Evolutionary conservation across 768 basidiomycete species (phyloP).

Genomic region (Tylopilus felleus): DNA sequence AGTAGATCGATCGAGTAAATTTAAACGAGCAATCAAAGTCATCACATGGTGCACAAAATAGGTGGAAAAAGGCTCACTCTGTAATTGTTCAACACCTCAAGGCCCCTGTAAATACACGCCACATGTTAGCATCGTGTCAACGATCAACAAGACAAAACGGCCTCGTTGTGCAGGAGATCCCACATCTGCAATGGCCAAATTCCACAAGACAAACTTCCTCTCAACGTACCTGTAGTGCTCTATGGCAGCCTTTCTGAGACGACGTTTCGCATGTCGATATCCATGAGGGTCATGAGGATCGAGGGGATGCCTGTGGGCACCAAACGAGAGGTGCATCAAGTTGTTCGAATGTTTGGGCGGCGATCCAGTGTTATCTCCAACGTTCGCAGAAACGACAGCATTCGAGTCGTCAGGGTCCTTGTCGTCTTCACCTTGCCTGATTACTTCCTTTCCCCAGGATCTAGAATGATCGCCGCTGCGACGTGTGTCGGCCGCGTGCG

Average conservation of each 20-base stretch:
- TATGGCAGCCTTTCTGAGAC: constrained; percentile 74
- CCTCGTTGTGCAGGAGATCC: neutral
- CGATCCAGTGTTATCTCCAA: neutral
- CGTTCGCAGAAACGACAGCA: neutral
- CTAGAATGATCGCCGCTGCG: neutral
- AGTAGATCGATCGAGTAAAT: neutral
- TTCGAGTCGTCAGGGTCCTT: neutral
- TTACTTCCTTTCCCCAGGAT: neutral
- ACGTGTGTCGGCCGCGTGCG: neutral
- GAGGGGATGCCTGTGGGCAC: neutral
- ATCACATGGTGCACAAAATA: neutral
- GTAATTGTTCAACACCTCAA: constrained; percentile 88
- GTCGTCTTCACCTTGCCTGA: neutral
- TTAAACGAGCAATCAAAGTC: neutral
- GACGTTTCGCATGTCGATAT: constrained; percentile 82
- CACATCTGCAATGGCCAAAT: neutral
- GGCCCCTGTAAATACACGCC: constrained; percentile 43
- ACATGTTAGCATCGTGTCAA: constrained; percentile 6
- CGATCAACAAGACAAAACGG: neutral
- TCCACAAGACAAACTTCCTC: neutral
- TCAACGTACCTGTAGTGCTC: constrained; percentile 72
- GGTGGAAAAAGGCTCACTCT: constrained; percentile 45
- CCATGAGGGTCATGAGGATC: constrained; percentile 78
- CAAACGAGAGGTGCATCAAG: neutral
- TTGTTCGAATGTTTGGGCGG: neutral